phyloP scores from a whole-genome alignment of 768 basidiomycete genomes.

The Rossbeevera mucosa region DNA sequence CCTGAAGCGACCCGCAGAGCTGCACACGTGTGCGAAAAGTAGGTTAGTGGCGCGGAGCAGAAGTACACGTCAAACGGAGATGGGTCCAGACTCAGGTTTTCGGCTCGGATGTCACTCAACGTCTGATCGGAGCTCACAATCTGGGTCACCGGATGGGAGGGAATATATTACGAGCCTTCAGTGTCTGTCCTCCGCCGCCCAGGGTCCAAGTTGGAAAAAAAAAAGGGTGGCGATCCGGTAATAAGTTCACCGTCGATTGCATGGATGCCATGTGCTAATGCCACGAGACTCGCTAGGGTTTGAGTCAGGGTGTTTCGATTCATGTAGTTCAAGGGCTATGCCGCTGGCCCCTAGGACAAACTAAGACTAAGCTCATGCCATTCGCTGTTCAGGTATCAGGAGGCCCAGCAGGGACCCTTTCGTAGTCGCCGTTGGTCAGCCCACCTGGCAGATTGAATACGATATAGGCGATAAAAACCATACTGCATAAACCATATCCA shows the following conservation, averaged over 20 bases:
- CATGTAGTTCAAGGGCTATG: not conserved
- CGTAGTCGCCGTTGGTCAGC: not conserved
- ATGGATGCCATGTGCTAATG: conserved; percentile 17
- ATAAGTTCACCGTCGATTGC: conserved; percentile 6
- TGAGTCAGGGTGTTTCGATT: too few relatives aligned
- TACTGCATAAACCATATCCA: conserved; percentile 21
- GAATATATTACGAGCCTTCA: not conserved
- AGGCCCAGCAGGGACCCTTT: not conserved
- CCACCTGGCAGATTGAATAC: not conserved
- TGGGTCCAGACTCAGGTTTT: too few relatives aligned
- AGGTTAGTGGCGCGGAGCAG: too few relatives aligned
- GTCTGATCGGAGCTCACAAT: not conserved
- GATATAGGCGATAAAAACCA: conserved; percentile 8
- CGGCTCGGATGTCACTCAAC: too few relatives aligned
- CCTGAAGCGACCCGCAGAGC: not conserved
- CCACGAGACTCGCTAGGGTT: too few relatives aligned
- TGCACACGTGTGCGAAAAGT: too few relatives aligned
- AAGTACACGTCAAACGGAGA: too few relatives aligned
- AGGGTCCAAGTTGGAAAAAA: not conserved
- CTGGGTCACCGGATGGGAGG: not conserved
- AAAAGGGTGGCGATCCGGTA: conserved; percentile 6
- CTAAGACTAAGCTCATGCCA: not conserved
- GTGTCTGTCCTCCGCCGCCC: conserved; percentile 1
- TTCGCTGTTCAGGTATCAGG: not conserved
- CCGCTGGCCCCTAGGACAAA: not conserved